Base-by-base conservation (phyloP, 1,284 basidiomycete genomes). In the Ceratobasidium sp. region DNA sequence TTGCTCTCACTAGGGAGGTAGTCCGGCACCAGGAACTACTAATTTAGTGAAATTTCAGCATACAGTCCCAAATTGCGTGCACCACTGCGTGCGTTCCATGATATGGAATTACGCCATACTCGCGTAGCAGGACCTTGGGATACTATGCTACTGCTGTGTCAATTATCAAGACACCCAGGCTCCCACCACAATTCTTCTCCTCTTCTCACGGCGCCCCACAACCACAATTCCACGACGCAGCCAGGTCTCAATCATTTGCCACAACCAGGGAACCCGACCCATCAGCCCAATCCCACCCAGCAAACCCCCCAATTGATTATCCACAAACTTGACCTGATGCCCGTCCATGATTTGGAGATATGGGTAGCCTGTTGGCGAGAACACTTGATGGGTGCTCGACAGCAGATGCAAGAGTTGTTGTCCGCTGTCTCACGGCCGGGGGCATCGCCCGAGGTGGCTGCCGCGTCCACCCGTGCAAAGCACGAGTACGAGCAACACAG, bases 121-220 rank as follows among this genome's bases (percentile, higher is more conserved):
- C n/a, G n/a, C n/a, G n/a, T n/a, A n/a, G n/a, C n/a, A n/a, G n/a
- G n/a, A n/a, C n/a, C n/a, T n/a, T n/a, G n/a, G n/a, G n/a, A n/a
- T n/a, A n/a, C n/a, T n/a, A n/a, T n/a, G n/a, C n/a, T n/a, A n/a
- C n/a, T n/a, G n/a, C n/a, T n/a, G n/a, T n/a, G n/a, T n/a, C n/a
- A n/a, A n/a, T n/a, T n/a, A n/a, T n/a, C n/a, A n/a, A n/a, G n/a
- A n/a, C n/a, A n/a, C n/a, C n/a, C n/a, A n/a, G n/a, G n/a, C n/a
- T n/a, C n/a, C n/a, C n/a, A 38, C 5, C 64, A 67, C 50, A 67
- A 67, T 23, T 8, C 54, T 18, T 67, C 64, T 30, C 64, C 64
- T n/a, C 64, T 67, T 41, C 64, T 67, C 47, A 2, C 49, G 4
- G 64, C 63, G n/a, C 58, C 59, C 18, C 64, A 67, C 38, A 52